These are phyloP conservation scores for Moesziomyces aphidis DNA, from an alignment of 1,284 basidiomycete species.

Conservation along the genomic window DNA sequence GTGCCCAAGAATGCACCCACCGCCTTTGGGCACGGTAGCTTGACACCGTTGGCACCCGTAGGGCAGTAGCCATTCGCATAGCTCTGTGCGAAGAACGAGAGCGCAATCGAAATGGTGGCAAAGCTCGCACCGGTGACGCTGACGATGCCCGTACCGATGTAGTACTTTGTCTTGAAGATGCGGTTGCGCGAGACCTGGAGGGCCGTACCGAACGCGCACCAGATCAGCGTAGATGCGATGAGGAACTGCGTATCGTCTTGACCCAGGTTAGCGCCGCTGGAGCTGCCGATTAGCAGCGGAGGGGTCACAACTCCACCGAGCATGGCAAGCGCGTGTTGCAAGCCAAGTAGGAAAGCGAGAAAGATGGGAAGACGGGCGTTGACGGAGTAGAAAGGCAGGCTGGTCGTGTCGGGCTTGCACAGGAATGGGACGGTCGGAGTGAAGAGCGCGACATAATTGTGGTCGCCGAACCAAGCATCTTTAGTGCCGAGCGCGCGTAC, in stretches of 20 bases:
- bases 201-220: slow-evolving; percentile 31
- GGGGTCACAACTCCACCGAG: slow-evolving; percentile 36
- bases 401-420: slow-evolving; percentile 4
- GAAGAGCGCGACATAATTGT: slow-evolving; percentile 30
- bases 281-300: slow-evolving; percentile 24
- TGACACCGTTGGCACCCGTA: slow-evolving; percentile 10
- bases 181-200: slow-evolving; percentile 32
- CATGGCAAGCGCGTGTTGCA: slow-evolving; percentile 31
- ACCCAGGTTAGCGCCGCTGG: slow-evolving; percentile 19
- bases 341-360: slow-evolving; percentile 11
- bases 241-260: slow-evolving; percentile 28
- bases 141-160: slow-evolving; percentile 40
- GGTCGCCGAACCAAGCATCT: slow-evolving; percentile 37
- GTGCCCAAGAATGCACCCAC: slow-evolving; percentile 39
- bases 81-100: slow-evolving; percentile 36
- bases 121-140: slow-evolving; percentile 40
- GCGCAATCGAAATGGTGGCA: slow-evolving; percentile 32
- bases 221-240: slow-evolving; percentile 38
- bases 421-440: slow-evolving; percentile 30
- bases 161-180: slow-evolving; percentile 29
- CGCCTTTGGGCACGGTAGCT: slow-evolving; percentile 33
- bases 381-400: slow-evolving; percentile 34
- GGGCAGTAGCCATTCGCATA: slow-evolving; percentile 30
- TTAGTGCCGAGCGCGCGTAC: slow-evolving; percentile 15
- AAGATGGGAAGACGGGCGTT: slow-evolving; percentile 25